Base-by-base conservation (phyloP, 306 rosid species). In the Ormosia semicastrata region DNA sequence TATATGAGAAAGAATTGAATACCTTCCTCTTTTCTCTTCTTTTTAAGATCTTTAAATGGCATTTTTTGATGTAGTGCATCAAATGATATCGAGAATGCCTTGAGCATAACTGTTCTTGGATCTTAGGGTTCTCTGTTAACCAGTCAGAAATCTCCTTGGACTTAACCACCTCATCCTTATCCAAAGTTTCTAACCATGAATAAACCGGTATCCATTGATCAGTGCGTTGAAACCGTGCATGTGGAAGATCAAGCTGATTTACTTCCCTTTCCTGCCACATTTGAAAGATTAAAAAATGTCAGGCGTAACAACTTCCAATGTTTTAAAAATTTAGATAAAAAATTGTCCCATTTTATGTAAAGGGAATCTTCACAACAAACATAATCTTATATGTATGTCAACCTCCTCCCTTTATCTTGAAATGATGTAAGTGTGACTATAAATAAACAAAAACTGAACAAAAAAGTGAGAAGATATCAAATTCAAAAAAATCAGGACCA, bases 181-280 rank as follows among this genome's bases (percentile, higher is more conserved):
- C 85, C 77, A 95, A 77, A 69, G 95, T 85, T 75, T 95, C 99
- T 69, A 93, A 73, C 99, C 99, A 95, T 1, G 91, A 77, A 82
- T 95, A 95, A 65, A 93, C 99, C 1, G 98, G 98, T 73, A 94
- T 69, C 98, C 98, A 93, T 66, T 92, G 99, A 78, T 92, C 93
- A 0, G 97, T 92, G 62, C 99, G 97, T 65, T 95, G 98, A 77
- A 95, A 95, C 69, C 96, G 89, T 30, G 95, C 95, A 33, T 89
- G 97, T 7, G 97, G 93, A 83, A 81, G 83, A 79, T 89, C 93
- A 30, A 76, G 89, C 84, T 82, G 93, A 43, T 54, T 82, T 8
- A 3, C 89, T 60, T 90, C 95, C 78, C 66, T 89, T 41, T 81
- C 97, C 99, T 93, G 86, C 80, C 75, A 83, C 34, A 73, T 44